A percentile compares a stretch with the other conserved stretches of the same genome.
Evolutionary conservation across 2,329 filamentous ascomycete species (phyloP).

Genomic region (Hypomyces rosellus): DNA sequence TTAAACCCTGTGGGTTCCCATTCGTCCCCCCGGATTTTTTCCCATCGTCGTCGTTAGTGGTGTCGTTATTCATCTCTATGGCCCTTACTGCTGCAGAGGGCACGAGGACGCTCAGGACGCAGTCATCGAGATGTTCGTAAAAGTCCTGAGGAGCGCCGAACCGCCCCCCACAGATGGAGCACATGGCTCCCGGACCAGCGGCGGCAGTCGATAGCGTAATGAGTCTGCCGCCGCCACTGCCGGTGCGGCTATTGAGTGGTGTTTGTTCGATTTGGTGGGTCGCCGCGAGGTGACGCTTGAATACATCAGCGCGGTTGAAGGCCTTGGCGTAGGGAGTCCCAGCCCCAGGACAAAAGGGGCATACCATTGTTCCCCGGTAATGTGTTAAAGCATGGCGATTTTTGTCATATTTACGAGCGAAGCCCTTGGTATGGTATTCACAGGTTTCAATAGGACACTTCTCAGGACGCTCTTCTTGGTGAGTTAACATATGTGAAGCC

Average conservation of each 20-base stretch:
- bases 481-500: constrained; percentile 91
- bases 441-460: constrained; percentile 93
- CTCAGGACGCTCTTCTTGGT: constrained; percentile 87
- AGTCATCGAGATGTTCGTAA: constrained; percentile 85
- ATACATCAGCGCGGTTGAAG: constrained; percentile 94
- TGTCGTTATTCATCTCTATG: constrained; percentile 10
- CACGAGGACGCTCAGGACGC: constrained; percentile 53
- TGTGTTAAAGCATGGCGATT: constrained; percentile 94
- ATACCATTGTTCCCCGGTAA: constrained; percentile 97
- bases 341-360: constrained; percentile 86
- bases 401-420: constrained; percentile 96
- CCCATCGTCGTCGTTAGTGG: constrained; percentile 8
- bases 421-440: constrained; percentile 91
- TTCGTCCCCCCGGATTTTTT: constrained; percentile 1
- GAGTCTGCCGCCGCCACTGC: constrained; percentile 12
- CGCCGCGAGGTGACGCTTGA: constrained; percentile 90
- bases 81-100: constrained; percentile 24
- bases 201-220: constrained; percentile 9
- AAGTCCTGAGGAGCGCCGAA: constrained; percentile 91
- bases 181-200: constrained; percentile 62
- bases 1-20: constrained; percentile 3
- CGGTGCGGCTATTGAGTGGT: constrained; percentile 73
- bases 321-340: constrained; percentile 87
- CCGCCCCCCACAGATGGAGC: constrained; percentile 75
- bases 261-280: constrained; percentile 94